Base-by-base conservation (phyloP, 768 basidiomycete genomes). In the Holtermanniella nyarrowii region DNA sequence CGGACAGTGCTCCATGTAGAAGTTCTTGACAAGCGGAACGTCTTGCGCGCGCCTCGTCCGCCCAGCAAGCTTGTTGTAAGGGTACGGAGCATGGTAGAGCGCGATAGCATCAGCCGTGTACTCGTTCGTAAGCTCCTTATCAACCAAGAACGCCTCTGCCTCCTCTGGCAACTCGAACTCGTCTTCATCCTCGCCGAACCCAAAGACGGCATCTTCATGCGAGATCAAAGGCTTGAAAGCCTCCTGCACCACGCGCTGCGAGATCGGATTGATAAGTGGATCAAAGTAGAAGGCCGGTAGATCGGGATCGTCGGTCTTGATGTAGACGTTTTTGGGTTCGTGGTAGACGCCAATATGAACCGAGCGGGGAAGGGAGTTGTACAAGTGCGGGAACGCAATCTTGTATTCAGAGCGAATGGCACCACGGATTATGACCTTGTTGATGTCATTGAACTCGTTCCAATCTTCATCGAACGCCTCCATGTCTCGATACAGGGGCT, bases 401-500 rank as follows among this genome's bases (percentile, higher is more conserved):
- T 93, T 96, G 79, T 99, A 96, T 74, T 99, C 95, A 1, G 93
- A 96, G 43, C 95, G 81, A 57, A 97, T 93, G 71, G 95, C 88
- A 68, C 97, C 90, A 20, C 95, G 90, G 61, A 99, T 97, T 72
- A 99, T 93, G 65, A 99, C 86, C 73, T 99, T 99, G 76, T 95
- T 91, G 73, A 97, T 95, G 68, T 99, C 95, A 69, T 99, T 99
- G 66, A 99, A 99, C 71, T 95, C 90, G 71, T 95, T 95, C 90
- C 90, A 95, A 67, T 99, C 95, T 69, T 97, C 95, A 66, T 99
- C 95, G 60, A 88, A 96, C 12, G 84, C 78, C 65, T 97, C 95
- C 84, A 91, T 89, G 64, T 99, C 95, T 45, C 93, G 81, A 72
- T 89, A 76, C 23, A 99, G 76, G 14, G 93, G 95, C 76, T 99